Percentiles rank a stretch among this genome's conserved stretches.
These are phyloP conservation scores for Sarocladium oryzae DNA, from an alignment of 2,329 filamentous ascomycete species.

Conservation along the genomic window DNA sequence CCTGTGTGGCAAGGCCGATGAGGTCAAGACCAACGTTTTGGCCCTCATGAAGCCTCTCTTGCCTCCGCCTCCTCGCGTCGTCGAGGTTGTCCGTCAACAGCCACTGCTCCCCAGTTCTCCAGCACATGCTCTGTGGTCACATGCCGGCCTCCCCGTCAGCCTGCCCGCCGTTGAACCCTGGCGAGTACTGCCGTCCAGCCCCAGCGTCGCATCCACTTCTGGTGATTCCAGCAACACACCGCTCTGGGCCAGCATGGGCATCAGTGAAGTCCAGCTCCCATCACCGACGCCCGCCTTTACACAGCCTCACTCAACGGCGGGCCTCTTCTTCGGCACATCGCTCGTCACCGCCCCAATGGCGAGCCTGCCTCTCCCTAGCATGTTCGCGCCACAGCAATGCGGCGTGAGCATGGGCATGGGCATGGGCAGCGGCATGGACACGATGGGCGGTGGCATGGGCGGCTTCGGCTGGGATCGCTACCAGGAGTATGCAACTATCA, in stretches of 20 bases:
- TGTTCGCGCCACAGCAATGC: slow-evolving; percentile 72
- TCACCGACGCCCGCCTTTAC: slow-evolving; percentile 77
- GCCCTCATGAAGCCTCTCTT: slow-evolving; percentile 81
- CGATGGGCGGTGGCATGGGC: slow-evolving; percentile 42
- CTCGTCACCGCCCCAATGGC: slow-evolving; percentile 68
- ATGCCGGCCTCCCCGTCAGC: slow-evolving; percentile 56
- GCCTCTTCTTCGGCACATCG: slow-evolving; percentile 74
- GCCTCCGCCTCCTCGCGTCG: slow-evolving; percentile 80
- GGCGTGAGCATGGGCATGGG: slow-evolving; percentile 68
- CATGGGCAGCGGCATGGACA: slow-evolving; percentile 42
- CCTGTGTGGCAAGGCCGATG: slow-evolving; percentile 82
- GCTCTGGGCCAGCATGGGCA: slow-evolving; percentile 73
- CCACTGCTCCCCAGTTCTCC: slow-evolving; percentile 81
- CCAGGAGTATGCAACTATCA: slow-evolving; percentile 78
- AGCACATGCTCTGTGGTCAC: slow-evolving; percentile 60
- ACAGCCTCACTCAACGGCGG: slow-evolving; percentile 62
- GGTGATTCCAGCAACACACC: slow-evolving; percentile 62
- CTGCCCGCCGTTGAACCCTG: slow-evolving; percentile 75
- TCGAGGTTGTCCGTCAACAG: slow-evolving; percentile 81
- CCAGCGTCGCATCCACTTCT: slow-evolving; percentile 65
- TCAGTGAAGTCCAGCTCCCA: slow-evolving; percentile 67
- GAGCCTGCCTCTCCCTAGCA: slow-evolving; percentile 75
- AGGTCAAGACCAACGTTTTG: slow-evolving; percentile 83
- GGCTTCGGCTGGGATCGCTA: slow-evolving; percentile 81
- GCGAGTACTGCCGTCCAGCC: slow-evolving; percentile 86